Evolutionary conservation across 1,139 yeast genomes (phyloP), one percentile per base, ranked within the genome.

Genomic region (Saccharomyces hybrid): DNA sequence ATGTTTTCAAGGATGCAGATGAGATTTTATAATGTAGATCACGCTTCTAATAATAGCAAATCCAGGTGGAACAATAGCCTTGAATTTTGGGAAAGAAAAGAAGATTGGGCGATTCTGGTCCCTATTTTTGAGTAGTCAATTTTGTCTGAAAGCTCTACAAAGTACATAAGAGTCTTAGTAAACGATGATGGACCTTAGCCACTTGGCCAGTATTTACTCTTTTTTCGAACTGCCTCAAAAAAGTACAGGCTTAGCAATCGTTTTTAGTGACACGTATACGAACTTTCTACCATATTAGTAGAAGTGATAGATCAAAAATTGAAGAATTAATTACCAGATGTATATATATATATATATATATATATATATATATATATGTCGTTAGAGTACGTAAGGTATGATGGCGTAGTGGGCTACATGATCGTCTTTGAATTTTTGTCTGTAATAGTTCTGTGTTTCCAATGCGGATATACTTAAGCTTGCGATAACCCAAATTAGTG

Each of bases 381-480:
- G 23, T 20, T 20, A 20, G 3, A 20, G 23, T 34, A 44, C 28
- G 16, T 26, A 28, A 7, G 82, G 82, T 9, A 78, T 66, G 5
- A 78, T 70, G 38, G 70, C 67, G 53, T 61, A 63, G 28, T 49
- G 56, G 8, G 72, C 65, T 9, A 62, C 57, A 2, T 26, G 69
- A 64, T 67, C 66, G 61, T 56, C 57, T 57, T 47, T 70, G 68
- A 54, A 67, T 57, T 56, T 69, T 55, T 54, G 44, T 46, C 70
- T 65, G 66, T 89, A 89, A 67, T 73, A 88, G 13, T 67, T 63
- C 61, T 73, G 76, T 1, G 86, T 77, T 63, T 84, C 86, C 25
- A 75, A 61, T 0, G 95, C 85, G 7, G 93, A 82, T 1, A 81
- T 76, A 0, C 82, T 67, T 27, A 90, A 74, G 64, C 86, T 88